These are phyloP conservation scores for Aspergillus pseudonomiae DNA, from an alignment of 2,329 filamentous ascomycete genomes.

Conservation along the genomic window DNA sequence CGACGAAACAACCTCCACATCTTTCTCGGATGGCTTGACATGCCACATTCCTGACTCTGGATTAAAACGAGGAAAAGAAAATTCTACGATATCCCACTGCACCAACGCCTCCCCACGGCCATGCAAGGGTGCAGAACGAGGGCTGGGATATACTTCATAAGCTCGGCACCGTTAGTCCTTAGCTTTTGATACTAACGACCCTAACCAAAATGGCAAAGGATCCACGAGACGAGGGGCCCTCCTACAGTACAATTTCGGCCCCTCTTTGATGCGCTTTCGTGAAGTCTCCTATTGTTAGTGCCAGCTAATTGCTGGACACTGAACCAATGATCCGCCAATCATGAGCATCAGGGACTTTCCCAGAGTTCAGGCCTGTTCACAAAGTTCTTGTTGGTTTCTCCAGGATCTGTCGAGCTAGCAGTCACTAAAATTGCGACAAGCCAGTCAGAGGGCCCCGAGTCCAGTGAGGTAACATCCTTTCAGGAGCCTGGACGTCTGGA, in stretches of 20 bases:
- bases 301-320: slow-evolving; percentile 1
- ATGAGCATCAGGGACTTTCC: background rate
- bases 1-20: background rate
- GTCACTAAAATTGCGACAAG: background rate
- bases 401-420: slow-evolving; percentile 4
- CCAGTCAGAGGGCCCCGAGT: background rate
- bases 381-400: slow-evolving; percentile 4
- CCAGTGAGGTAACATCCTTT: slow-evolving; percentile 7
- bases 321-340: slow-evolving; percentile 1
- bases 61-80: background rate
- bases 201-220: background rate
- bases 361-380: slow-evolving; percentile 5
- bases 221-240: background rate
- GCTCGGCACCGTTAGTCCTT: slow-evolving; percentile 10
- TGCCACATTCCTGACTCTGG: background rate
- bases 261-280: slow-evolving; percentile 2
- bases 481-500: background rate
- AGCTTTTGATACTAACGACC: slow-evolving; percentile 8
- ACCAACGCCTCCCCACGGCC: background rate
- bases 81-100: background rate
- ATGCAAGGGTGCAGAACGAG: background rate
- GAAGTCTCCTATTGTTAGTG: background rate
- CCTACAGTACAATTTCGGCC: background rate
- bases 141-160: slow-evolving; percentile 10
- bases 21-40: background rate